Evolutionary conservation across 1,284 basidiomycete species (phyloP), one percentile per base, ranked within the genome.

Genomic region (Naganishia liquefaciens): DNA sequence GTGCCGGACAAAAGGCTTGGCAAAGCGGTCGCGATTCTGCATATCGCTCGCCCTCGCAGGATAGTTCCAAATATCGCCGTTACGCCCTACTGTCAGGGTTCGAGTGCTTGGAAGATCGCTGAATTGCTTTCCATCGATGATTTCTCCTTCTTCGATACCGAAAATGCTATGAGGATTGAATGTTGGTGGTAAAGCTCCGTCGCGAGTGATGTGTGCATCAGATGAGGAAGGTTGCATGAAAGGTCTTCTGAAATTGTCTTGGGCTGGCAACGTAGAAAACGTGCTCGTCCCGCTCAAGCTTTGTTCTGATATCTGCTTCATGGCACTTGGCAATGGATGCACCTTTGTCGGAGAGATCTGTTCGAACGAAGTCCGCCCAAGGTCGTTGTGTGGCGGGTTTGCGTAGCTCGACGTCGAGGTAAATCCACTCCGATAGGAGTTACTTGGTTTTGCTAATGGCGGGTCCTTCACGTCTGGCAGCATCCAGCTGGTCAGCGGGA

Each of bases 401-500:
- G 39, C 33, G 19, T 60, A 39, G 37, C 46, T 50, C 19, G 57
- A 37, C 25, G 33, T 23, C 27, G n/a, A 33, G 25, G 33, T 19
- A 17, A 39, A 50, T 9, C 46, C 57, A 25, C 50, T 60, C 5
- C 37, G 47, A 50, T 37, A 28, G 33, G 46, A n/a, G 23, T 33
- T 60, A 19, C n/a, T 23, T 58, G 27, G 43, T 17, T 11, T 49
- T 11, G 13, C 25, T 15, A 23, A 25, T 21, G 21, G 21, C 25
- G 6, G 57, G 25, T 40, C 33, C 19, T 40, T 60, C n/a, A 19
- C 21, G 5, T 60, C 57, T 39, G 43, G 57, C 13, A 60, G 39
- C 57, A 60, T 60, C 57, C 57, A 60, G 17, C 57, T 60, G 37
- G 57, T 60, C 15, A 60, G 46, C 17, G 57, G 57, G 46, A 60